Evolutionary conservation across 2,329 filamentous ascomycete species (phyloP), one percentile per base, ranked within the genome.

Genomic region (Exophiala mesophila): DNA sequence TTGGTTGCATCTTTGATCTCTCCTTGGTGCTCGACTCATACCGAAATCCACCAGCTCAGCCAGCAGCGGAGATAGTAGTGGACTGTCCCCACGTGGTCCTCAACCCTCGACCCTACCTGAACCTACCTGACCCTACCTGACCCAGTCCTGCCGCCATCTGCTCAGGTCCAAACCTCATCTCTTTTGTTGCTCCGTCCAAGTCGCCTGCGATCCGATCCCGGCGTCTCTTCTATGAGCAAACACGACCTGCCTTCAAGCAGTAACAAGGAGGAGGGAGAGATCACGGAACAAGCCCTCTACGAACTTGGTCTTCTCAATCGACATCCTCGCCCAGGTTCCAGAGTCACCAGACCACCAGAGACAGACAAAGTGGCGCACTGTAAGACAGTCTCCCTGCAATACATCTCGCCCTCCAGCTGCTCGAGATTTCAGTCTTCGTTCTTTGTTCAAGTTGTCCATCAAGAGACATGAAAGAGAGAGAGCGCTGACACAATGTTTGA

Each of bases 221-320:
- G 44, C 45, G 32, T 47, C 46, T 52, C 32, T 41, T 47, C 49
- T 43, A 56, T 56, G 54, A 43, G 46, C 44, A 54, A 55, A 39
- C 50, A 54, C 47, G 34, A 49, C 37, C 50, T 36, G 10, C 50
- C 41, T 31, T 30, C 37, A 34, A 39, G 38, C 44, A 41, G 38
- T 15, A 39, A 45, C 41, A 41, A 36, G 36, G 44, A 45, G 44
- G 45, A 44, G 41, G 47, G 48, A n/a, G 41, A 38, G 39, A 44
- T 42, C 32, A 48, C 53, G 10, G 47, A 48, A 35, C 41, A 56
- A 41, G 54, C 54, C 41, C 49, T 56, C 39, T 53, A 55, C 41
- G 49, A 52, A n/a, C 36, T 56, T 35, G 54, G 54, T 31, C 49
- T 56, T 16, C 49, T 56, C 34, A 53, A 36, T 29, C 50, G 50